Conservation (phyloP, 2,329 filamentous ascomycete genomes). For the Ophiocordyceps robertsii region DNA sequence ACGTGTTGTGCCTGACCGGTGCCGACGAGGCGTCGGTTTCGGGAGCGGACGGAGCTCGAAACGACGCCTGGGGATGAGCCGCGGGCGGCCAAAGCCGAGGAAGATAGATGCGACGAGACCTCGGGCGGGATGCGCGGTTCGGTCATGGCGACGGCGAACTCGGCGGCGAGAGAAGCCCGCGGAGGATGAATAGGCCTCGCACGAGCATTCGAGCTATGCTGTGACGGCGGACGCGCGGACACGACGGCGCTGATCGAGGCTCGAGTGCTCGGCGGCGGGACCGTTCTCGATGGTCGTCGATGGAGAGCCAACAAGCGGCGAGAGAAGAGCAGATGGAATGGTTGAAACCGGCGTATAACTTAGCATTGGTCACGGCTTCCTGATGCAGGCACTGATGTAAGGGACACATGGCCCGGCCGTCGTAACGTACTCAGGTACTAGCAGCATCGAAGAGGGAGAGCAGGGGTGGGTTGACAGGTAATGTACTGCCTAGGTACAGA, state of each 20-base stretch:
- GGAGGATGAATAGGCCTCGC: slow-evolving; percentile 7
- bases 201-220: slow-evolving; percentile 18
- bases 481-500: no score
- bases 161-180: slow-evolving; percentile 17
- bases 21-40: slow-evolving; percentile 33
- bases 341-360: no score
- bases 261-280: neutral
- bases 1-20: slow-evolving; percentile 14
- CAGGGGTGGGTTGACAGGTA: no score
- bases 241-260: neutral
- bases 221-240: neutral
- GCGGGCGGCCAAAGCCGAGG: slow-evolving; percentile 30
- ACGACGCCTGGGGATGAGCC: slow-evolving; percentile 22
- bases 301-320: no score
- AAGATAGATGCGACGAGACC: slow-evolving; percentile 25
- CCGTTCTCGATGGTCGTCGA: no score
- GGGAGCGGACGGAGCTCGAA: slow-evolving; percentile 28
- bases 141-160: slow-evolving; percentile 22
- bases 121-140: slow-evolving; percentile 16
- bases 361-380: no score
- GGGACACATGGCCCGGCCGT: no score
- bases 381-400: no score
- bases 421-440: no score
- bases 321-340: no score
- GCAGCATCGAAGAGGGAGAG: no score